Evolutionary conservation across 2,329 filamentous ascomycete genomes (phyloP), one percentile per base, ranked within the genome.

Genomic region (Paecilomyces fulvus): DNA sequence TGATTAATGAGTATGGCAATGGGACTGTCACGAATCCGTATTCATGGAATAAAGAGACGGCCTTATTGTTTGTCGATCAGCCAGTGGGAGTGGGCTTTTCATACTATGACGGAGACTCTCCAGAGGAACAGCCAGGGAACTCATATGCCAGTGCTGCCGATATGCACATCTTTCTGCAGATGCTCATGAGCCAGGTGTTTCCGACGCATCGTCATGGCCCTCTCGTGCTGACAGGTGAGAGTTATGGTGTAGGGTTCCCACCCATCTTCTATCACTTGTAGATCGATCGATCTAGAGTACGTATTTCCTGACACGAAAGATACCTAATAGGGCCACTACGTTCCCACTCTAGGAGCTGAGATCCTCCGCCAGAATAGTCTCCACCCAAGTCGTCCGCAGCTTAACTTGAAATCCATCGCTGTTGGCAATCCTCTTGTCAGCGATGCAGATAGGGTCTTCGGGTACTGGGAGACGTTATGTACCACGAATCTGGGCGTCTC

Each of bases 211-310:
- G 63, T 30, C 54, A 70, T 3, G 64, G 70, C 6, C 71, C 75
- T 7, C 72, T 80, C 37, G 72, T 77, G 33, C 74, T 80, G 37
- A 74, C 77, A 0, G 77, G 76, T 3, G 77, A 80, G 57, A 75
- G 72, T 59, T 79, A 77, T 64, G 76, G 65, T 51, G 71, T 74
- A 63, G 61, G 68, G 65, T 6, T 21, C n/a, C 1, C n/a, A 33
- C 43, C 43, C 17, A 7, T 51, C 48, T 12, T 17, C n/a, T 30
- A 30, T 20, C 37, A 7, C 37, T 20, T 43, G n/a, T 17, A 8
- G 14, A 43, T 43, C 14, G 14, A 43, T 20, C 14, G 2, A 43
- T 4, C 37, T 43, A 17, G 14, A 2, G 3, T 43, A n/a, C n/a
- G n/a, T n/a, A 31, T 20, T 43, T 43, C 20, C 37, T 58, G 43